Evolutionary conservation across 2,329 filamentous ascomycete species (phyloP).

Genomic region (Ophiognomonia clavigignenti-juglandacearum): DNA sequence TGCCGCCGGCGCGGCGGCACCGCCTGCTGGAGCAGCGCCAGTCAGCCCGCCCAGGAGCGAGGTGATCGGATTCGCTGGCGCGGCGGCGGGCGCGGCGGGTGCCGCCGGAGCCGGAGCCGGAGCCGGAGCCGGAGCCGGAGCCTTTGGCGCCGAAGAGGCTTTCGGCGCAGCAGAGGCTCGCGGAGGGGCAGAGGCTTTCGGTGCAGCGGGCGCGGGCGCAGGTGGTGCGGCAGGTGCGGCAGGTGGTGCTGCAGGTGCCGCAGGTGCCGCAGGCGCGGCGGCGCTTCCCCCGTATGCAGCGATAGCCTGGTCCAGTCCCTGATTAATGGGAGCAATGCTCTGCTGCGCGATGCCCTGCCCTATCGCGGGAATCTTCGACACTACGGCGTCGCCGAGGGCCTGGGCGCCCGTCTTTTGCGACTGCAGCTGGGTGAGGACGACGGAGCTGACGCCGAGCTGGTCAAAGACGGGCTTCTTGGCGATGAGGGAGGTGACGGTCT

Average conservation of each 20-base stretch:
- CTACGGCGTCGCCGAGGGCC: slow-evolving; percentile 29
- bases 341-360: slow-evolving; percentile 24
- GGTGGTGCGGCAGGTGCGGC: too few species aligned
- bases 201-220: too few species aligned
- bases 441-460: slow-evolving; percentile 22
- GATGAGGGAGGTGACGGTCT: slow-evolving; percentile 18
- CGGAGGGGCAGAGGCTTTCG: too few species aligned
- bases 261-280: neutral
- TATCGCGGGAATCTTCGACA: slow-evolving; percentile 24
- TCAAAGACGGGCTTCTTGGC: slow-evolving; percentile 24
- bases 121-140: neutral
- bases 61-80: too few species aligned
- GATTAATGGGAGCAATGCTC: slow-evolving; percentile 22
- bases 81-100: too few species aligned
- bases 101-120: neutral
- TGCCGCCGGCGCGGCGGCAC: neutral
- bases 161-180: too few species aligned
- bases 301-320: slow-evolving; percentile 20
- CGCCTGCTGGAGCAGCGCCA: neutral
- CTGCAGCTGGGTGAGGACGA: slow-evolving; percentile 21
- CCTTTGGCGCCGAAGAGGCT: too few species aligned
- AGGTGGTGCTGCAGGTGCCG: neutral
- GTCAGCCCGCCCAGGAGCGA: too few species aligned
- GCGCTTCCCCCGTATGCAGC: slow-evolving; percentile 11
- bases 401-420: slow-evolving; percentile 19